Percentiles rank a stretch among this genome's conserved stretches.
Conservation (phyloP, 164 flowering plant genomes). For the grape (Vitis vinifera) region ASM3070453v1 NC_081817.1:22397001-22397500, state of each 20-base stretch:
- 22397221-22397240: no score
- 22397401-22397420: constrained; percentile 82
- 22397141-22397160: neutral
- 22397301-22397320: constrained; percentile 88
- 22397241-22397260: constrained; percentile 31
- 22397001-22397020: no score
- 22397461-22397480: no score
- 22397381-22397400: constrained; percentile 53
- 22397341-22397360: constrained; percentile 74
- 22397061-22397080: no score
- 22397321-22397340: constrained; percentile 79
- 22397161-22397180: no score
- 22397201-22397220: no score
- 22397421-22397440: constrained; percentile 64
- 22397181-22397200: no score
- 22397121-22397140: neutral
- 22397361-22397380: constrained; percentile 62
- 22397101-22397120: no score
- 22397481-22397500: no score
- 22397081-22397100: no score
- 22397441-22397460: neutral
- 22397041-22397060: no score
- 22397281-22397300: constrained; percentile 94
- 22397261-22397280: constrained; percentile 85
- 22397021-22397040: no score